Conservation (phyloP, 164 flowering plant species). For the Brasenia schreberi region DNA sequence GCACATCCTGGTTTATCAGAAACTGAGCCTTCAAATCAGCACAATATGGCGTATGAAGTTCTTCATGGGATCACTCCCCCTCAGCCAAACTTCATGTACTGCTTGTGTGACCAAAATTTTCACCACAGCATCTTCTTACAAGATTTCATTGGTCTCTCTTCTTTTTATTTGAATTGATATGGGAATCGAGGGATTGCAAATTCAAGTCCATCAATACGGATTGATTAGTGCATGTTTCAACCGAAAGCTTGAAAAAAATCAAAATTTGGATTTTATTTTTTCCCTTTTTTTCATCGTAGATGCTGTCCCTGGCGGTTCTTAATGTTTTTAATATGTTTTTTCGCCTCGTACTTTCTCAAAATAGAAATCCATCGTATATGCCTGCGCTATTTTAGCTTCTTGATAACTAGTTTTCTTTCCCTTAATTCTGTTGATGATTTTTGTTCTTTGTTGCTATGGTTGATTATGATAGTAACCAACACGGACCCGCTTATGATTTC, state of each 20-base stretch:
- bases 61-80: constrained; percentile 38
- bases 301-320: no score
- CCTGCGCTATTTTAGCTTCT: no score
- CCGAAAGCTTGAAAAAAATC: no score
- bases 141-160: not conserved
- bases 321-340: no score
- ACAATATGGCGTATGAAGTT: constrained; percentile 31
- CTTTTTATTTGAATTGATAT: not conserved
- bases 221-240: no score
- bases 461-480: constrained; percentile 38
- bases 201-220: no score
- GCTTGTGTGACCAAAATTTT: not conserved
- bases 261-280: no score
- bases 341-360: no score
- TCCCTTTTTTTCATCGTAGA: no score
- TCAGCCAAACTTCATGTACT: constrained; percentile 45
- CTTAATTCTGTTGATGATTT: no score
- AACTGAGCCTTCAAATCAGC: constrained; percentile 50
- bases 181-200: not conserved
- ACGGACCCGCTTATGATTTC: constrained; percentile 74
- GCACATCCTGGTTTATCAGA: constrained; percentile 56
- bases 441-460: not conserved
- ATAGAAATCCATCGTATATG: no score
- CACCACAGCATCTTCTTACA: not conserved
- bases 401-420: no score